phyloP scores from a whole-genome alignment of 75 land plant species.

The Cunninghamia lanceolata region DNA sequence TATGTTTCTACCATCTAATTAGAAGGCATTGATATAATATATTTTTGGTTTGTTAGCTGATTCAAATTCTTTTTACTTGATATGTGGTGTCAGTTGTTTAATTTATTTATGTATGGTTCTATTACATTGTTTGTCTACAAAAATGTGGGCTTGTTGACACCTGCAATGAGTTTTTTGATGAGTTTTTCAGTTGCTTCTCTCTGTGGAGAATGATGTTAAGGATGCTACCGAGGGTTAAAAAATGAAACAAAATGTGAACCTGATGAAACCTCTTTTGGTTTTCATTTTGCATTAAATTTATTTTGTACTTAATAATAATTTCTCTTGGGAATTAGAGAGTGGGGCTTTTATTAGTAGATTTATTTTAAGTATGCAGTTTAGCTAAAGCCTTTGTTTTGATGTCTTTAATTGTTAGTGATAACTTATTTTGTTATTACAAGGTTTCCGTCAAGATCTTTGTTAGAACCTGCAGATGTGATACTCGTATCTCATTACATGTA shows the following conservation, averaged over 20 bases:
- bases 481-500: no score
- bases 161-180: neutral
- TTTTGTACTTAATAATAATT: neutral
- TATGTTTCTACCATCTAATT: neutral
- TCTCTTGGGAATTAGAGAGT: neutral
- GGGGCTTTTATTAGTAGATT: neutral
- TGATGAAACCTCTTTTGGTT: neutral
- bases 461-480: no score
- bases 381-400: no score
- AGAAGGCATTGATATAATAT: neutral
- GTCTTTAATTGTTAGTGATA: no score
- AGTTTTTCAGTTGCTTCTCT: neutral
- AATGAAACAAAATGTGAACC: neutral
- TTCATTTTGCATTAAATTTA: neutral
- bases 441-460: no score
- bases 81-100: neutral
- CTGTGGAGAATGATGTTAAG: neutral
- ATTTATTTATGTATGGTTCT: neutral
- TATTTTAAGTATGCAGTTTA: no score
- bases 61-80: neutral
- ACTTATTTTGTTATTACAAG: no score
- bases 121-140: neutral
- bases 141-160: neutral
- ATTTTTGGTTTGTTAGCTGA: neutral
- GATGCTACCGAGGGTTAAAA: neutral